A percentile compares a stretch with the other conserved stretches of the same genome.
phyloP scores from a whole-genome alignment of 805 yeast species.

The Saccharomycopsis babjevae region DNA sequence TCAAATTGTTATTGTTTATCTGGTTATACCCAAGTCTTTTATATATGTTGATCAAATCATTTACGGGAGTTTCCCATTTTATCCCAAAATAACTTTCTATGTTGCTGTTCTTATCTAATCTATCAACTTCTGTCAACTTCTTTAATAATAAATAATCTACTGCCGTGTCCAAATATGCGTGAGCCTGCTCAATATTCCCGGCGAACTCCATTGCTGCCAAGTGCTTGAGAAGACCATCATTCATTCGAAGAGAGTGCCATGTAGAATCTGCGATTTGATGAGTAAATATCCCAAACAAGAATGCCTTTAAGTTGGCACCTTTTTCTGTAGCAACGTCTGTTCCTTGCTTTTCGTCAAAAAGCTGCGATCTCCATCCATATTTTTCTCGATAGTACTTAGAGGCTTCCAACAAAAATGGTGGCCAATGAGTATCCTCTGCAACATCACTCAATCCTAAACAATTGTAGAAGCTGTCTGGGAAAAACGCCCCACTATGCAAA shows the following conservation, averaged over 20 bases:
- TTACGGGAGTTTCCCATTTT: constrained; percentile 35
- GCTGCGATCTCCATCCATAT: not conserved
- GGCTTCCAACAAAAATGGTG: constrained; percentile 44
- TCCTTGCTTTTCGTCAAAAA: too few relatives aligned
- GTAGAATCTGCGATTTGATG: constrained; percentile 58
- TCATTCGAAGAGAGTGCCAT: constrained; percentile 54
- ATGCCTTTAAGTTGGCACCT: constrained; percentile 35
- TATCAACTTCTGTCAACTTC: constrained; percentile 24
- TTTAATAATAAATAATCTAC: constrained; percentile 49
- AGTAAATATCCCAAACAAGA: constrained; percentile 45
- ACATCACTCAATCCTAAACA: constrained; percentile 42
- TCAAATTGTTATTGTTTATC: constrained; percentile 27
- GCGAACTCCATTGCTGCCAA: constrained; percentile 44
- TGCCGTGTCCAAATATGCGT: constrained; percentile 46
- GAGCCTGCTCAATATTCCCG: constrained; percentile 41
- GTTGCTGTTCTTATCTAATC: not conserved
- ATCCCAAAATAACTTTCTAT: constrained; percentile 21
- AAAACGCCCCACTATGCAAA: constrained; percentile 52
- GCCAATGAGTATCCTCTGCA: constrained; percentile 65
- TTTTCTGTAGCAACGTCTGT: not conserved
- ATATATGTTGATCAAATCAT: constrained; percentile 35
- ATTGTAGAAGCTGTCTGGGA: constrained; percentile 59
- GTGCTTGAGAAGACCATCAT: constrained; percentile 41
- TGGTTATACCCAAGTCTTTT: constrained; percentile 27
- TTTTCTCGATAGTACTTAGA: constrained; percentile 32